Base-by-base conservation (phyloP, 1,139 yeast species). In the Pichia inconspicua region DNA sequence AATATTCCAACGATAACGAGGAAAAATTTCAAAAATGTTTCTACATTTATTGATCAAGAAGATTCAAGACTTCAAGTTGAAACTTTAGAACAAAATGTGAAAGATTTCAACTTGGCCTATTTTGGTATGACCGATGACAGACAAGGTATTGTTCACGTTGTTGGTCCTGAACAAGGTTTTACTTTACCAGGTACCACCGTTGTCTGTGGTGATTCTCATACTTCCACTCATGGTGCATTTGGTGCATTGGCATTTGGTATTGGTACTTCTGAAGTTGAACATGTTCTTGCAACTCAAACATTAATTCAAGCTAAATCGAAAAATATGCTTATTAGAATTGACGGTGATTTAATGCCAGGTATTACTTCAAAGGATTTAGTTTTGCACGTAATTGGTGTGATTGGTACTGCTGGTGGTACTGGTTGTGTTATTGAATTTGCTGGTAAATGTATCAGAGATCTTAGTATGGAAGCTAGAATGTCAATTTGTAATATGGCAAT, bases 371-470 rank as follows among this genome's bases (percentile, higher is more conserved):
- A 92, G 74, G 98, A 92, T 71, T 74, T 92, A 61, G 82, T 92
- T 55, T 77, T 92, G 55, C 97, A 92, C 66, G 95, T 92, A 43
- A 92, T 92, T 64, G 97, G 97, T 58, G 83, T 83, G 48, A 90
- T 92, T 64, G 98, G 98, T 71, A 92, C 98, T 59, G 98, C 98
- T 54, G 98, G 98, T 71, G 98, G 98, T 72, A 92, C 97, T 50
- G 98, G 98, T 49, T 76, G 82, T 61, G 98, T 92, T 51, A 86
- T 92, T 66, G 98, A 92, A 71, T 92, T 90, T 71, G 94, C 96
- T 43, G 98, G 98, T 66, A 80, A 84, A 58, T 97, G 97, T 51
- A 88, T 92, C 60, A 87, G 84, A 66, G 78, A 75, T 53, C 77
- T 92, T 54, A 81, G 95, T 35, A 88, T 92, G 92, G 98, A 92